Conservation (phyloP, 148 eudicot species). For the Arbutus unedo region DNA sequence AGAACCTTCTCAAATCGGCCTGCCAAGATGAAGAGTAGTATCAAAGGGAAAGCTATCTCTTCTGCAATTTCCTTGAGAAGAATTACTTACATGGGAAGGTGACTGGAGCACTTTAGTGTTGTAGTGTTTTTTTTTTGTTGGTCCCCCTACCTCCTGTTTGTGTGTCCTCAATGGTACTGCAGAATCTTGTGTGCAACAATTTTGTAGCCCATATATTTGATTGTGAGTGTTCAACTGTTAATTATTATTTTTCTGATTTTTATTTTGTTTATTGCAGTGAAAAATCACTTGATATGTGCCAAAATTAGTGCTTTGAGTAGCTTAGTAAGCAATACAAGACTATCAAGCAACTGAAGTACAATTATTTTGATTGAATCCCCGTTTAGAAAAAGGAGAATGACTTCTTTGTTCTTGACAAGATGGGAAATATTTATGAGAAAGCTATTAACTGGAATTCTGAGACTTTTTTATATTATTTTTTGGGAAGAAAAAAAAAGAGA, state of each 20-base stretch:
- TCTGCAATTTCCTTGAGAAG: background rate
- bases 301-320: background rate
- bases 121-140: too few species aligned
- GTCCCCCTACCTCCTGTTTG: background rate
- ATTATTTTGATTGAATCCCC: background rate
- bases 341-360: background rate
- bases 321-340: background rate
- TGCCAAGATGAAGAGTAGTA: background rate
- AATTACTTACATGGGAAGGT: background rate
- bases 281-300: background rate
- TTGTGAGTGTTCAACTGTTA: background rate
- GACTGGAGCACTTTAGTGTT: background rate
- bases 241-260: background rate
- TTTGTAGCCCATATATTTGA: too few species aligned
- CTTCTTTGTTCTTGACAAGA: too few species aligned
- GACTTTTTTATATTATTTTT: too few species aligned
- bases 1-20: background rate
- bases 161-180: background rate
- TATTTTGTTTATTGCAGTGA: background rate
- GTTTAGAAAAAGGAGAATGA: too few species aligned
- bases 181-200: too few species aligned
- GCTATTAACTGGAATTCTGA: too few species aligned
- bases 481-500: too few species aligned
- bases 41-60: background rate
- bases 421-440: too few species aligned